A percentile compares a stretch with the other conserved stretches of the same genome.
Conservation (phyloP, 768 basidiomycete species). For the Xerocomellus amylosporus region DNA sequence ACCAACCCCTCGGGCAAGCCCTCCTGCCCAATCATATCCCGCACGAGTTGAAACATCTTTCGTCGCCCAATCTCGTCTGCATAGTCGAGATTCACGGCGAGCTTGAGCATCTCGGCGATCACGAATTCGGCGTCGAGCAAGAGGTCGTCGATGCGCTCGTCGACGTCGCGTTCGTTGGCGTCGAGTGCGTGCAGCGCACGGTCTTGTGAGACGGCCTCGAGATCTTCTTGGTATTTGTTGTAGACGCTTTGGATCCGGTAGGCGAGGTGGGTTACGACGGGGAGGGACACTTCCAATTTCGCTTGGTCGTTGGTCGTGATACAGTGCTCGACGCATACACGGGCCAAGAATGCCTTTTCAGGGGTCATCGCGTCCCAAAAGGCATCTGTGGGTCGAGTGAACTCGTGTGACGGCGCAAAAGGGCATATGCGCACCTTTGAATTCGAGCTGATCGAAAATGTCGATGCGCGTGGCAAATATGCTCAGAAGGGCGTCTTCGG, state of each 20-base stretch:
- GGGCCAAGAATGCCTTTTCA: slow-evolving; percentile 75
- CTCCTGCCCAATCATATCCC: slow-evolving; percentile 78
- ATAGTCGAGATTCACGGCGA: slow-evolving; percentile 87
- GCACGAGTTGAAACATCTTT: slow-evolving; percentile 83
- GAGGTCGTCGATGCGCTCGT: slow-evolving; percentile 42
- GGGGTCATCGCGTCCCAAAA: slow-evolving; percentile 74
- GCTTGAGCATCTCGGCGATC: slow-evolving; percentile 74
- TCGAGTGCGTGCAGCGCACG: slow-evolving; percentile 27
- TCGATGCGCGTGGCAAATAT: slow-evolving; percentile 66
- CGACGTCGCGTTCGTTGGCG: slow-evolving; percentile 45
- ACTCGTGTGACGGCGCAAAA: not conserved
- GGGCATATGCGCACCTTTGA: slow-evolving; percentile 53
- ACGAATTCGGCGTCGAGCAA: slow-evolving; percentile 49
- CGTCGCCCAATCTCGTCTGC: slow-evolving; percentile 88
- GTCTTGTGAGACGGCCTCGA: slow-evolving; percentile 41
- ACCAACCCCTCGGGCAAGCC: slow-evolving; percentile 67
- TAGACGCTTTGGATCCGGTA: slow-evolving; percentile 69
- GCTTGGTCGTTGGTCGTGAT: slow-evolving; percentile 54
- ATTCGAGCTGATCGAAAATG: slow-evolving; percentile 64
- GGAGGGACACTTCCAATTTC: slow-evolving; percentile 67
- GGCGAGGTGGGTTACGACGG: slow-evolving; percentile 82
- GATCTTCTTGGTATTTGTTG: slow-evolving; percentile 54
- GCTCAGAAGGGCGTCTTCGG: slow-evolving; percentile 71
- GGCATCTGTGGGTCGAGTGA: slow-evolving; percentile 36
- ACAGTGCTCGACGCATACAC: slow-evolving; percentile 82